phyloP scores from a whole-genome alignment of 1,284 basidiomycete species.

The Puccinia novopanici region DNA sequence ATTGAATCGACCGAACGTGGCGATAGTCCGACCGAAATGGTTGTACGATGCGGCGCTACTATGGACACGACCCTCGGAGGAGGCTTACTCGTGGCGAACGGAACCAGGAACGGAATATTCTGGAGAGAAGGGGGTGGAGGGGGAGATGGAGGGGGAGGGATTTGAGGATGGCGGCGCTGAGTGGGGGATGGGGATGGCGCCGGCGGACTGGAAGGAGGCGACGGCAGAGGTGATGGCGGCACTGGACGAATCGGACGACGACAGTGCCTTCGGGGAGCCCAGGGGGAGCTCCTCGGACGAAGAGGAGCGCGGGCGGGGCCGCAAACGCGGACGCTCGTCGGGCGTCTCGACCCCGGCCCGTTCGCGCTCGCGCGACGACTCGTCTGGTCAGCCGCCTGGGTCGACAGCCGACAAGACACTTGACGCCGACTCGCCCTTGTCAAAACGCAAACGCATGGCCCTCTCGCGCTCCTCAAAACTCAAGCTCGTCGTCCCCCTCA shows the following conservation, averaged over 20 bases:
- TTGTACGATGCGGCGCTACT: slow-evolving; percentile 79
- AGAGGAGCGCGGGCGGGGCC: background rate
- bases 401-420: background rate
- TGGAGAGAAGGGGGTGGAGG: background rate
- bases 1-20: slow-evolving; percentile 67
- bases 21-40: slow-evolving; percentile 85
- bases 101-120: background rate
- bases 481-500: slow-evolving; percentile 18
- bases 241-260: slow-evolving; percentile 37
- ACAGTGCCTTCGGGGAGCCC: background rate
- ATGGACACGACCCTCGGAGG: slow-evolving; percentile 76
- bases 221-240: slow-evolving; percentile 47
- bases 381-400: background rate
- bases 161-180: slow-evolving; percentile 29
- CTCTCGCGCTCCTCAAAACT: slow-evolving; percentile 41
- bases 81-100: slow-evolving; percentile 64
- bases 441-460: slow-evolving; percentile 44
- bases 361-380: background rate
- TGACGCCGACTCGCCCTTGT: slow-evolving; percentile 31
- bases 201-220: slow-evolving; percentile 48
- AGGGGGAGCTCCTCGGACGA: background rate
- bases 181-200: slow-evolving; percentile 37
- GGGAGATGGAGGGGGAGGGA: background rate
- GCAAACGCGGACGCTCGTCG: slow-evolving; percentile 19
- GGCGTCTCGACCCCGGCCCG: background rate